Base-by-base conservation (phyloP, 768 basidiomycete genomes). In the Coprinellus aureogranulatus region DNA sequence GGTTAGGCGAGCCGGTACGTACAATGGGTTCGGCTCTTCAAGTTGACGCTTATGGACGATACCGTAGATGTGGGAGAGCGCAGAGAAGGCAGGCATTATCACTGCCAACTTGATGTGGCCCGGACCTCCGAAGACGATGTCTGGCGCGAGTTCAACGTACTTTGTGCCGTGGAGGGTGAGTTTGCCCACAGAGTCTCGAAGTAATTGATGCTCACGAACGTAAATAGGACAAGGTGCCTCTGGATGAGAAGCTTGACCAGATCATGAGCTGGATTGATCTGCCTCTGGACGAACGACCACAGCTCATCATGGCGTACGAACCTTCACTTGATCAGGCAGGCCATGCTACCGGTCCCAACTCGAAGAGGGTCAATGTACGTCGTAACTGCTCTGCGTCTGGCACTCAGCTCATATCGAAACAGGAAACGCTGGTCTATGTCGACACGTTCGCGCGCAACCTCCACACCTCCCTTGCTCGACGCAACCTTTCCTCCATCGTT, bases 81-180 rank as follows among this genome's bases (percentile, higher is more conserved):
- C 88, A 2, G 81, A 77, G 57, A 87, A 84, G 58, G 85, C 87
- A 4, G 88, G 88, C 0, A 68, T 92, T 11, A 75, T 83, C 34
- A 89, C 90, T 3, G 94, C 92, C 0, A 94, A 94, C 64, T 77
- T 94, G 44, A 97, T 97, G 94, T 97, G 94, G 92, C 90, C 90
- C 9, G 94, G 94, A 12, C 94, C 94, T 28, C 85, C 89, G 0
- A 77, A 75, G 61, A 93, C 90, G 0, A 70, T 64, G 2, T 79
- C 82, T 10, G 92, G 92, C 1, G 76, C 73, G 2, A 78, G 82
- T 16, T 79, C 92, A 10, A 88, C 87, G 0, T 91, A 91, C 60
- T 92, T 86, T 62, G 72, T 94, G 39, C 90, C 90, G 11, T 95
- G 88, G 85, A 83, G 77, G 71, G 89, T 88, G 53, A 60, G 71